Base-by-base conservation (phyloP, 2,329 filamentous ascomycete genomes). In the Pseudogymnoascus sp. region DNA sequence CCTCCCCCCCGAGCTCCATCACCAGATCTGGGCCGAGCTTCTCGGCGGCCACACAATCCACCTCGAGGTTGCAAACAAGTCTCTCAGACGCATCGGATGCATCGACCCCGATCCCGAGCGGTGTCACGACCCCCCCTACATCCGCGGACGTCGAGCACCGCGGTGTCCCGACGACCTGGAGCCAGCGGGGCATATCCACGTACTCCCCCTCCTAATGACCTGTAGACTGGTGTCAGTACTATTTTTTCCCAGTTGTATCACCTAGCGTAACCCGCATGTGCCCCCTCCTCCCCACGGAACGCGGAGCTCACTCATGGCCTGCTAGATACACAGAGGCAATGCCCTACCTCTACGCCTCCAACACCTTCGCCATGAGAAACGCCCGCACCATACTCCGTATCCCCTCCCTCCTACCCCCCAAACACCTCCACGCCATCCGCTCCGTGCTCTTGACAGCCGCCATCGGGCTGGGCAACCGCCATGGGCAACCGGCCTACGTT, bases 11-110 rank as follows among this genome's bases (percentile, higher is more conserved):
- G 65, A 66, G 59, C 59, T 69, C 21, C 52, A 66, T 6, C 61
- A 67, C 19, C 60, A 63, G 19, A 69, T 66, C 41, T 68, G 65
- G 65, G 31, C 37, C 2, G 61, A 68, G 10, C 60, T 63, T 2
- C 7, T 63, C 5, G 31, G 12, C 3, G 63, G 45, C 10, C 65
- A 66, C n/a, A 61, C 64, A 5, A 61, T 68, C 12, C 67, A 67
- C 45, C 37, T 69, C 16, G 39, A 21, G n/a, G 16, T 12, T 16
- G 3, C 11, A 43, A 12, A 21, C 2, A 4, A 8, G 8, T 12
- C 39, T 23, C 39, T 43, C 10, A 19, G 39, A 6, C 16, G 39
- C 39, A 43, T 21, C 5, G 4, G 10, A 43, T 43, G 39, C 19
- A 6, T 43, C 2, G 39, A 10, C 39, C 16, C 19, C 1, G 39